Base-by-base conservation (phyloP, 2,329 filamentous ascomycete genomes). In the Paraphaeosphaeria sporulosa region DNA sequence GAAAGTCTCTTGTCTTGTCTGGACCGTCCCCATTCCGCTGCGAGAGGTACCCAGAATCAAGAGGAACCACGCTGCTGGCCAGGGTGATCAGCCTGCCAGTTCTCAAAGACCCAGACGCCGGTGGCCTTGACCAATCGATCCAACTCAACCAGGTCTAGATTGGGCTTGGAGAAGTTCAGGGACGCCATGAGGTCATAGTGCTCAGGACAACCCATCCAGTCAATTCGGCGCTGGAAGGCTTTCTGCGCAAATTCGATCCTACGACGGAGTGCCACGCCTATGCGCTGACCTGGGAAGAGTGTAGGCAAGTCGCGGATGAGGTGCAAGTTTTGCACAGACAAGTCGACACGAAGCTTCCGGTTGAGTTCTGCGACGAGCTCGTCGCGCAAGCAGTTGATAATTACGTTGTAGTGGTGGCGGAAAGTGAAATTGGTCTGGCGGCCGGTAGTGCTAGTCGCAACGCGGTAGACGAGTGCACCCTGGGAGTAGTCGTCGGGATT, bases 91-190 rank as follows among this genome's bases (percentile, higher is more conserved):
- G 6, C 9, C 4, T 44, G 42, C 51, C 32, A 19, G 2, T 9
- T 9, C 23, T 27, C 21, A n/a, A 48, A 19, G 25, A 40, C n/a
- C 58, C 58, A 57, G 12, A 32, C 32, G 19, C 54, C 42, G 27
- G 58, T 44, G 21, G n/a, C 32, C 34, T 57, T 61, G 1, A 54
- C 55, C 50, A 57, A 34, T 0, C 36, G 46, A 46, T 61, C 59
- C 48, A 61, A 12, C n/a, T 48, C 43, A 34, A 54, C 49, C 1
- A 57, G 19, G 3, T 30, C 55, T 9, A 57, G 42, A 5, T 61
- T 34, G 0, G 17, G 15, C 13, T 44, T 44, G 23, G 10, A 3
- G 13, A 50, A 23, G n/a, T 57, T 25, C 23, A 61, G 4, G 6
- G 8, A 8, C 2, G 12, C 3, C 19, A 61, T 5, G 7, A 61